Evolutionary conservation across 371 early-diverging fungal species (phyloP).

Genomic region (Smittium culicis): DNA sequence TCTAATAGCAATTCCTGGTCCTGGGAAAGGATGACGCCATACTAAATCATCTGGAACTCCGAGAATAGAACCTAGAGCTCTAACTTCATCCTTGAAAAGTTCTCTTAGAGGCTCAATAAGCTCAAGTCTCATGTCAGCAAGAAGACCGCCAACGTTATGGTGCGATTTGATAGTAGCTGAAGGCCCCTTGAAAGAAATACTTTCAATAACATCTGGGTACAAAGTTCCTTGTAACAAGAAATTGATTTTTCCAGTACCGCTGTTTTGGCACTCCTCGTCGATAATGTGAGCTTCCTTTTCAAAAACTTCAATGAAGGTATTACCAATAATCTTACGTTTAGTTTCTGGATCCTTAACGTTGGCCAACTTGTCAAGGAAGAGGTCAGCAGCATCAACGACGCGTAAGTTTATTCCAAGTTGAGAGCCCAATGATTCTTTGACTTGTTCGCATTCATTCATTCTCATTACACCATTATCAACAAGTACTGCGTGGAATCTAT

Average conservation of each 20-base stretch:
- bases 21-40: slow-evolving; percentile 98
- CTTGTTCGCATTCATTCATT: slow-evolving; percentile 75
- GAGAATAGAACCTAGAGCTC: slow-evolving; percentile 74
- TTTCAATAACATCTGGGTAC: slow-evolving; percentile 97
- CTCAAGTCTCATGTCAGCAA: slow-evolving; percentile 91
- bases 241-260: slow-evolving; percentile 57
- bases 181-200: slow-evolving; percentile 96
- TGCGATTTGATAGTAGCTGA: slow-evolving; percentile 96
- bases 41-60: slow-evolving; percentile 85
- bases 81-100: slow-evolving; percentile 97
- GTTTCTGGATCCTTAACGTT: slow-evolving; percentile 90
- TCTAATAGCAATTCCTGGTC: slow-evolving; percentile 95
- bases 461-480: slow-evolving; percentile 98
- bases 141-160: slow-evolving; percentile 94
- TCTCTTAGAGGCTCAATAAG: slow-evolving; percentile 94
- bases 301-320: slow-evolving; percentile 94
- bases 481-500: slow-evolving; percentile 93
- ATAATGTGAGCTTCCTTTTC: slow-evolving; percentile 82
- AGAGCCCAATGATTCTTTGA: slow-evolving; percentile 67
- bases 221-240: slow-evolving; percentile 93
- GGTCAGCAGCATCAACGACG: slow-evolving; percentile 76
- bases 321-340: slow-evolving; percentile 96
- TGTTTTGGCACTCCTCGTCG: slow-evolving; percentile 52
- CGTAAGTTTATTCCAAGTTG: slow-evolving; percentile 89
- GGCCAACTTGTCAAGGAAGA: slow-evolving; percentile 72